Base-by-base conservation (phyloP, 2,329 filamentous ascomycete genomes). In the Colletotrichum zoysiae region DNA sequence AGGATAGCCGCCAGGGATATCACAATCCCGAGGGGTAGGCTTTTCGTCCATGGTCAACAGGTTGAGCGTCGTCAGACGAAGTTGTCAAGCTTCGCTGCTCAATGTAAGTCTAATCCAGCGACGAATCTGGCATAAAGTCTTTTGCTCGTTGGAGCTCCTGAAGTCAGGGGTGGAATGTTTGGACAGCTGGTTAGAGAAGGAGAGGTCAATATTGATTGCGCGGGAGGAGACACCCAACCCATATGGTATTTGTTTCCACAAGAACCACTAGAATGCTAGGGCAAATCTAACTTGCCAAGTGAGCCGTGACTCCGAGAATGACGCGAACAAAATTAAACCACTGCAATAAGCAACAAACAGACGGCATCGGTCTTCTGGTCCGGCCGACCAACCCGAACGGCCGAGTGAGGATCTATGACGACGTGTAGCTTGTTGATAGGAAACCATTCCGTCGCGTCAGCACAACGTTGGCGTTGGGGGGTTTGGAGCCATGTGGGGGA, bases 1-100 rank as follows among this genome's bases (percentile, higher is more conserved):
- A 5, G 79, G 78, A 40, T 76, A 81, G 3, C 78, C 79, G 46
- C 79, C 79, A 40, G 79, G 79, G 33, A 81, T 68, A 67, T 79
- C 79, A 23, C 72, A 77, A 65, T 80, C 77, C 65, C 74, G 74
- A 42, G 79, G 79, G 12, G 79, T 80, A 9, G 74, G 75, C 44
- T 55, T 75, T 12, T 77, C 75, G 35, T 79, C 76, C 78, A 79
- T 80, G 26, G 57, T 74, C 63, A 26, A 2, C 16, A 16, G 33
- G 20, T 33, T 23, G 35, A 16, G 26, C 48, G 33, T 44, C 16
- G 20, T 11, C 8, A 18, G 4, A 42, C 14, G 20, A 40, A 2
- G 20, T 16, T 7, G 12, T 3, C 8, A 30, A 53, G 16, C 11
- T 42, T 50, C 9, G 44, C 38, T 35, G 35, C 48, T 26, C 23